Conservation (phyloP, 768 basidiomycete species). For the Russula abietina region DNA sequence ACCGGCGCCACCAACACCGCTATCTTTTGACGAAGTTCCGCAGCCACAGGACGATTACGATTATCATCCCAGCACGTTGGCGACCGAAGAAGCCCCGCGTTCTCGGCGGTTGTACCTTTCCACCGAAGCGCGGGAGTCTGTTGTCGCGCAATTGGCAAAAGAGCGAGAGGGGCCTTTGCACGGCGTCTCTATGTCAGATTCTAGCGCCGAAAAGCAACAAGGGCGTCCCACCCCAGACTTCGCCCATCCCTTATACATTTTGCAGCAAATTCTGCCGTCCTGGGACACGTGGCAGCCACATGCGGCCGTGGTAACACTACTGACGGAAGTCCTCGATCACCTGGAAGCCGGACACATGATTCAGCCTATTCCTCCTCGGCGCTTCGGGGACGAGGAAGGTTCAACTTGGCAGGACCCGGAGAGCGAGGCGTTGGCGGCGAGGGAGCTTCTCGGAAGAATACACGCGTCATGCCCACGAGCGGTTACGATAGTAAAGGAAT, state of each 20-base stretch:
- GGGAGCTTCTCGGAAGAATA: constrained; percentile 11
- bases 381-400: constrained; percentile 27
- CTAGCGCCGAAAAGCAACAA: constrained; percentile 13
- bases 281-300: constrained; percentile 69
- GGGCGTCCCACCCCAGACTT: constrained; percentile 37
- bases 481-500: constrained; percentile 43
- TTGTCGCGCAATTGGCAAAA: constrained; percentile 10
- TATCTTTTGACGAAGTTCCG: constrained; percentile 28
- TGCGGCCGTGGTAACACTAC: constrained; percentile 39
- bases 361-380: constrained; percentile 33
- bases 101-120: constrained; percentile 1
- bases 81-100: constrained; percentile 18
- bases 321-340: constrained; percentile 43
- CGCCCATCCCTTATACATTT: constrained; percentile 51
- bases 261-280: constrained; percentile 56
- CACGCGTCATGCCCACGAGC: constrained; percentile 33
- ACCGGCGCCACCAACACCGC: constrained; percentile 26
- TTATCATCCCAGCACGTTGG: constrained; percentile 9
- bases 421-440: constrained; percentile 9
- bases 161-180: neutral
- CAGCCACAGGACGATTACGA: constrained; percentile 1
- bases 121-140: constrained; percentile 5
- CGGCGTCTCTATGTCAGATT: neutral
- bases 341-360: constrained; percentile 48
- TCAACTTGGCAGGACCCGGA: constrained; percentile 13